Base-by-base conservation (phyloP, 2,329 filamentous ascomycete genomes). In the Fusarium marasasianum region DNA sequence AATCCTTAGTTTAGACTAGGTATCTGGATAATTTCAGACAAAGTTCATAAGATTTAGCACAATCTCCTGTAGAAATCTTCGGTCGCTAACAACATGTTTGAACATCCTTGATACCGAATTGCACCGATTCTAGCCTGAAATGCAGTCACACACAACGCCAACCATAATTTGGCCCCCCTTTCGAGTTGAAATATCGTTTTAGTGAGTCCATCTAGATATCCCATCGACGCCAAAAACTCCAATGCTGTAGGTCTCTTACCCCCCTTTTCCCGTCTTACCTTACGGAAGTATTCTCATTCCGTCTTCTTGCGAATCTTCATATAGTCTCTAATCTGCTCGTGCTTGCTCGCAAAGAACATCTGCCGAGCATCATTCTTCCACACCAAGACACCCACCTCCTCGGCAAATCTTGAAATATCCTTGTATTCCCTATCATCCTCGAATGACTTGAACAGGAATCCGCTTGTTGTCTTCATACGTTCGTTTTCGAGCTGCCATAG, bases 401-500 rank as follows among this genome's bases (percentile, higher is more conserved):
- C 92, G 0, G 96, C 96, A 82, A 98, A 96, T 66, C 90, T 89
- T 9, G 90, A 88, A 17, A 94, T 89, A 50, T 89, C 91, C 56
- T 89, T 86, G 80, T 94, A 96, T 80, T 95, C 93, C 63, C 88
- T 88, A 58, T 87, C 84, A 38, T 87, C 91, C 48, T 91, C 90
- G 79, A 98, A 98, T 72, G 98, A 96, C 79, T 93, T 92, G 86
- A 99, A 97, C 35, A 98, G 82, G 81, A 94, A 98, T 0, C 96
- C 96, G 2, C 88, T 86, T 10, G 91, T 94, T 4, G 93, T 91
- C 81, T 93, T 93, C 90, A 99, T 97, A 57, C 96, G 90, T 85
- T 99, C 96, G 73, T 96, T 95, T 83, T 99, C 96, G 59, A 98
- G 91, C 85, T 99, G 96, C 96, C 96, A 99, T 26, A 99, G 90